phyloP scores from a whole-genome alignment of 2,329 filamentous ascomycete genomes.

The Aureobasidium sp. region DNA sequence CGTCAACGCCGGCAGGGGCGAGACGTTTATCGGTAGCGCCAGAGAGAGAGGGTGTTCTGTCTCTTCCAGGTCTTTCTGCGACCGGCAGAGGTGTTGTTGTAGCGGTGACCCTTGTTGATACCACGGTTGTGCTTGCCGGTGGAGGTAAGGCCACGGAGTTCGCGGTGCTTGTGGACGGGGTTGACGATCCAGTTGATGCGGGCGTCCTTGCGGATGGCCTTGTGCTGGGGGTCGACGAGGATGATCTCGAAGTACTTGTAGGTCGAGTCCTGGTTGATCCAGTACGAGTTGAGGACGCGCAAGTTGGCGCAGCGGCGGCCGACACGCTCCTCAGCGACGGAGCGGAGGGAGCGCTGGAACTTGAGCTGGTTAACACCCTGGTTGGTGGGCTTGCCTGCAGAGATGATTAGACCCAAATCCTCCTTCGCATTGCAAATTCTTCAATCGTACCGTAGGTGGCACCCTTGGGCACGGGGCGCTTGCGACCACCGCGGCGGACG shows the following conservation, averaged over 20 bases:
- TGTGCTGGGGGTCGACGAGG: conserved; percentile 99
- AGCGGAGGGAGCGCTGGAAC: conserved; percentile 98
- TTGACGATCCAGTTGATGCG: conserved; percentile 99
- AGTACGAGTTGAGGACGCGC: conserved; percentile 99
- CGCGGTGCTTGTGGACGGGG: conserved; percentile 99
- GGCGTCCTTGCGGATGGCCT: conserved; percentile 97
- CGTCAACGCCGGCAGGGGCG: conserved; percentile 1
- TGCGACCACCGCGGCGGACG: conserved; percentile 97
- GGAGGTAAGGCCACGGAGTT: conserved; percentile 90
- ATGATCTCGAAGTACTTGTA: conserved; percentile 99
- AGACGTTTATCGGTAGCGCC: conserved; percentile 78
- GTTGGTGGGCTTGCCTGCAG: conserved; percentile 97
- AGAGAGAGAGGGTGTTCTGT: conserved; percentile 98
- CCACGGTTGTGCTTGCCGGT: conserved; percentile 99
- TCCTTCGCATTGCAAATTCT: not conserved
- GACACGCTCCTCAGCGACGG: conserved; percentile 99
- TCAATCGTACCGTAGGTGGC: conserved; percentile 82
- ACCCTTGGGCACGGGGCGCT: conserved; percentile 93
- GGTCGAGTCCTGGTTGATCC: conserved; percentile 99
- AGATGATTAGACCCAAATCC: conserved; percentile 17
- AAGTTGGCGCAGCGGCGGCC: conserved; percentile 98
- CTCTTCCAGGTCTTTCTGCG: conserved; percentile 99
- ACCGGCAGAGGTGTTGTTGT: conserved; percentile 96
- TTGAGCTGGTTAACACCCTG: conserved; percentile 99
- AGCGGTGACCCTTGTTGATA: conserved; percentile 98